Base-by-base conservation (phyloP, 2,329 filamentous ascomycete species). In the Colletotrichum neosansevieriae region DNA sequence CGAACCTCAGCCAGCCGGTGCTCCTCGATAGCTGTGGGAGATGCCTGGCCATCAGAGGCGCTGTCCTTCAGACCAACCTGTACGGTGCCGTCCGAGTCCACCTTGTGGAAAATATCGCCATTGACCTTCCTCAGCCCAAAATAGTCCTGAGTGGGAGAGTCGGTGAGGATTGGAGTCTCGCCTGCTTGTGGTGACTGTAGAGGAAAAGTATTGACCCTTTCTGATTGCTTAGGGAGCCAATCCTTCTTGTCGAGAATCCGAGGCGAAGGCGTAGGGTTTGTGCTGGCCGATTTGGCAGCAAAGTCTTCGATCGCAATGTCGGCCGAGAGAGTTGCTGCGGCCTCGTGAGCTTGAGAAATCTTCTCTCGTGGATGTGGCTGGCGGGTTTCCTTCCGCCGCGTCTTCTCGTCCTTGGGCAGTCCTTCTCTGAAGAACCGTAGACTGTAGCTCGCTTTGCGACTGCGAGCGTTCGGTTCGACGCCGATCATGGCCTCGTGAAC, bases 351-450 rank as follows among this genome's bases (percentile, higher is more conserved):
- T 6, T 80, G 72, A 1, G 79, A 73, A 19, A 80, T 74, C 70
- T 80, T 85, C 13, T 87, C 84, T 61, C 80, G 81, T 10, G 73
- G 71, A 0, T 73, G 69, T 4, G 73, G 69, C 11, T 74, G 68
- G 17, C 77, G 80, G 11, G 76, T 76, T 11, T 89, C 88, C 71
- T 82, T 86, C 72, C 84, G 86, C 72, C 85, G 86, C 32, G 78
- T 75, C 74, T 86, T 86, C 50, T 90, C 87, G 60, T 89, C 86
- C 3, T 77, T 75, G n/a, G 88, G 87, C 17, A 90, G 78, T 38
- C 88, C 89, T 76, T 91, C 88, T 70, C 88, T 89, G 81, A 91
- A 91, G 73, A 91, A 89, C 2, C 89, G 84, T 66, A 91, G 79
- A 71, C 88, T 90, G 76, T 91, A 89, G 73, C 88, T 91, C 44